A percentile compares a stretch with the other conserved stretches of the same genome.
Conservation (phyloP, 371 early-diverging fungal genomes). For the Synchytrium microbalum region DNA sequence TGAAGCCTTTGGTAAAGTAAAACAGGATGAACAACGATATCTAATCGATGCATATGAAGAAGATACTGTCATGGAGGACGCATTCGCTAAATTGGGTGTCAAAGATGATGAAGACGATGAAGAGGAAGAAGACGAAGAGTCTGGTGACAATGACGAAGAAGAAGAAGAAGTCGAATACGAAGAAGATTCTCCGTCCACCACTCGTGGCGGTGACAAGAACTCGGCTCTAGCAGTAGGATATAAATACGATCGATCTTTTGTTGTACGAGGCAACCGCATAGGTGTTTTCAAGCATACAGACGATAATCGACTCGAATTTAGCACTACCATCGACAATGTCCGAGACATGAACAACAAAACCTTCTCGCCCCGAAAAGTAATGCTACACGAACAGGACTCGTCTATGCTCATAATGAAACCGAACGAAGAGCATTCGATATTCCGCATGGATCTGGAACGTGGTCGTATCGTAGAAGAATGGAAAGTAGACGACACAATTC, state of each 20-base stretch:
- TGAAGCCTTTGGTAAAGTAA: conserved; percentile 22
- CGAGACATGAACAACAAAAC: conserved; percentile 11
- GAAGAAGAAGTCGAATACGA: conserved; percentile 7
- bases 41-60: conserved; percentile 59
- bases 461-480: conserved; percentile 92
- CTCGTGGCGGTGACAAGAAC: conserved; percentile 34
- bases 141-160: conserved; percentile 18
- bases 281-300: conserved; percentile 73
- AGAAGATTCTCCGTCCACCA: background rate
- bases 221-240: conserved; percentile 66
- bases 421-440: conserved; percentile 56
- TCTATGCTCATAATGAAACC: conserved; percentile 64
- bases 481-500: conserved; percentile 56
- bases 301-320: conserved; percentile 54
- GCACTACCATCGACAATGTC: conserved; percentile 58
- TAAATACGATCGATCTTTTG: conserved; percentile 70
- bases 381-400: conserved; percentile 74
- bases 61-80: conserved; percentile 48
- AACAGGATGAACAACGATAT: conserved; percentile 28
- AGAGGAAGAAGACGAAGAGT: conserved; percentile 22
- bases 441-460: conserved; percentile 82
- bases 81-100: conserved; percentile 1
- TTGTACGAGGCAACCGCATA: conserved; percentile 75
- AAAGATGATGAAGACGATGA: background rate
- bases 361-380: conserved; percentile 41